Evolutionary conservation across 1,284 basidiomycete species (phyloP), one percentile per base, ranked within the genome.

Genomic region (Albatrellus sp.): DNA sequence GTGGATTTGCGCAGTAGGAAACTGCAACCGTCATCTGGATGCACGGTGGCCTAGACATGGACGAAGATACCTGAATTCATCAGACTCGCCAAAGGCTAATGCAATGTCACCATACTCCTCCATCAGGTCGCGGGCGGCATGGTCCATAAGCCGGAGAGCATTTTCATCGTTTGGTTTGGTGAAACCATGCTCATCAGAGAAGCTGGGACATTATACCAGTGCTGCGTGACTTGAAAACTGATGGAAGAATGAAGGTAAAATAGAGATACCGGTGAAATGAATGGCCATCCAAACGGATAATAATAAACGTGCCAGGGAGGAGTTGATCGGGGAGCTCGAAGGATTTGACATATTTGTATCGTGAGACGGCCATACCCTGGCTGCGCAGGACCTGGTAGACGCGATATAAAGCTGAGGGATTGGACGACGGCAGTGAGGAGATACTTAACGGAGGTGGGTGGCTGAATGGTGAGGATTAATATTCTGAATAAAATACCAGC

Each of bases 71-170:
- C 90, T 96, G 65, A 80, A 98, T 63, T 98, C 96, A 62, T 98
- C 96, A 35, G 90, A 94, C 67, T 98, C 90, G 1, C 94, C 94
- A 60, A 96, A 98, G 0, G 76, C 94, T 28, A 93, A 70, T 5
- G 90, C 66, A 43, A 94, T 75, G 57, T 93, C 90, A 37, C 76
- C 73, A 56, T 85, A 83, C 56, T 84, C 80, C 32, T 80, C 65
- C 85, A 98, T 87, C 31, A 96, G 73, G 37, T 77, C 68, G 51
- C 70, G 69, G 0, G 96, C 94, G 0, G 92, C 90, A 47, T 77
- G 73, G 59, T 99, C 93, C 94, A 98, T 98, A 35, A 98, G 73
- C 50, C 81, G 64, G 6, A 99, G 69, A 0, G 93, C 94, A 14
- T 78, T 72, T 32, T 73, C 62, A 62, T 99, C 94, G 62, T 98